These are phyloP conservation scores for Scheffersomyces ergatensis DNA, from an alignment of 805 yeast genomes.

Conservation along the genomic window DNA sequence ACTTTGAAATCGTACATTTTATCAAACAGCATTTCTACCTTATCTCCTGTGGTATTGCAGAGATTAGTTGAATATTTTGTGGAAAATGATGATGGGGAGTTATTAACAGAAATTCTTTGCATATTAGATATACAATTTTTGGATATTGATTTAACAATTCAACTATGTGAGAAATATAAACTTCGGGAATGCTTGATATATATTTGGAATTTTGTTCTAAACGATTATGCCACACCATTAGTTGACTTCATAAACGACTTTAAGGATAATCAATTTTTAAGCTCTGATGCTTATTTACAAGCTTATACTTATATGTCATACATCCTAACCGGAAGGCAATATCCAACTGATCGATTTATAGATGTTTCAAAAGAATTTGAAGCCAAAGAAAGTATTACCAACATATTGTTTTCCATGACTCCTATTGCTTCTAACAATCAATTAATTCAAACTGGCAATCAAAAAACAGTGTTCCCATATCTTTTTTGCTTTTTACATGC, in stretches of 20 bases:
- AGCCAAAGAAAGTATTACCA: slow-evolving; percentile 54
- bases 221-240: slow-evolving; percentile 73
- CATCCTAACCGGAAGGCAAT: slow-evolving; percentile 72
- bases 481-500: slow-evolving; percentile 53
- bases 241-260: slow-evolving; percentile 50
- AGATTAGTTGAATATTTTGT: slow-evolving; percentile 56
- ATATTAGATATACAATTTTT: slow-evolving; percentile 62
- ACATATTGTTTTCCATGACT: slow-evolving; percentile 58
- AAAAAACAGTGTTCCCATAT: slow-evolving; percentile 67
- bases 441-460: slow-evolving; percentile 17
- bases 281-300: slow-evolving; percentile 8
- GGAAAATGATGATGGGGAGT: slow-evolving; percentile 36
- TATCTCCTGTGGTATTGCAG: slow-evolving; percentile 67
- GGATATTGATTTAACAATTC: slow-evolving; percentile 75
- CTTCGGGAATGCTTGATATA: slow-evolving; percentile 64
- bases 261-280: background rate
- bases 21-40: slow-evolving; percentile 37
- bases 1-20: slow-evolving; percentile 52
- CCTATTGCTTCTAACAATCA: slow-evolving; percentile 32
- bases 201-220: slow-evolving; percentile 67
- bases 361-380: slow-evolving; percentile 22
- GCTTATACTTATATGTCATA: slow-evolving; percentile 58
- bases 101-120: slow-evolving; percentile 68
- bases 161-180: slow-evolving; percentile 53
- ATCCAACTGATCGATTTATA: slow-evolving; percentile 64